Evolutionary conservation across 805 yeast genomes (phyloP), one percentile per base, ranked within the genome.

Genomic region (Starmerella ratchasimensis): DNA sequence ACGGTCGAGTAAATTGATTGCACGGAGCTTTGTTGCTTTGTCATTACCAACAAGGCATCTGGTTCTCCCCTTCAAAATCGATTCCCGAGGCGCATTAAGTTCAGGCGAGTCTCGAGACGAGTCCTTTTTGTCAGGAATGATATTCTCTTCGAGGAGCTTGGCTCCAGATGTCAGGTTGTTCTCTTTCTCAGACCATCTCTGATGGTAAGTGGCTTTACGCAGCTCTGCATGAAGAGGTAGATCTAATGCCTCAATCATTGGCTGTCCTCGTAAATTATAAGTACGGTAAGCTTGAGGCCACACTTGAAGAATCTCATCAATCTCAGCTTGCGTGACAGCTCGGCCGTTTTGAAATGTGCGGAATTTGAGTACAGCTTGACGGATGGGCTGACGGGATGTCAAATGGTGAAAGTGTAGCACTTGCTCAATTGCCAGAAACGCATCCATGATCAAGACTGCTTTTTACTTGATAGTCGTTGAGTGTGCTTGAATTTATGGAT

Each of bases 1-100:
- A 11, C 61, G 47, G 18, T 56, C 59, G 25, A 54, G 37, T 4
- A 57, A 39, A n/a, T 18, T 27, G 8, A 37, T 11, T 11, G 27
- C 13, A n/a, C 27, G 11, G 11, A 11, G 11, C 27, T 11, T 24
- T 24, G 13, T 11, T 24, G 11, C 11, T 24, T 24, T 24, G n/a
- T 24, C 27, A n/a, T 11, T 24, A 11, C n/a, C n/a, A 11, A 11
- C 11, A n/a, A n/a, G 27, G n/a, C n/a, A 24, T n/a, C 27, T 24
- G 11, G 27, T 24, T 24, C n/a, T 24, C 11, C 27, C 27, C 27
- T 24, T 24, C 27, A 24, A 24, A 24, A 11, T 24, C 11, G n/a
- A 13, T 14, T 8, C n/a, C n/a, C n/a, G n/a, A n/a, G n/a, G n/a
- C n/a, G n/a, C n/a, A n/a, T n/a, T n/a, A n/a, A n/a, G n/a, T n/a